Evolutionary conservation across 2,329 filamentous ascomycete species (phyloP).

Genomic region (Colletotrichum phormii): DNA sequence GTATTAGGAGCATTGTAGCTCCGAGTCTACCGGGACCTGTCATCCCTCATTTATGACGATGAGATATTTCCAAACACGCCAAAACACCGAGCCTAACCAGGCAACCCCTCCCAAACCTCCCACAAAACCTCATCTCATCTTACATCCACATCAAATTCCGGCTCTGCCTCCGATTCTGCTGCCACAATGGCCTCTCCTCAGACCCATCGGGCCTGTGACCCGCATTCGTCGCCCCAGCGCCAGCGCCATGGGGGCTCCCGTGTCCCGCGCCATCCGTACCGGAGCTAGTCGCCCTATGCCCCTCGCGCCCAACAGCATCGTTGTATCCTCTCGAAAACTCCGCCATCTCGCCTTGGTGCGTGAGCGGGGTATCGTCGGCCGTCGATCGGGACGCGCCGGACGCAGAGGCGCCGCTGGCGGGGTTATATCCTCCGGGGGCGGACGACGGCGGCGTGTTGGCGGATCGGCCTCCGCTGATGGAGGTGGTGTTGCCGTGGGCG

Average conservation of each 20-base stretch:
- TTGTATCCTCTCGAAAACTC: conserved; percentile 58
- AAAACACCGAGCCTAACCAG: conserved; percentile 3
- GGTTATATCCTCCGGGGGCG: conserved; percentile 17
- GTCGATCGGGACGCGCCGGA: conserved; percentile 43
- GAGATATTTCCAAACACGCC: conserved; percentile 9
- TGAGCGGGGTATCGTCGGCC: conserved; percentile 53
- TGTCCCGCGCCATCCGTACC: conserved; percentile 17
- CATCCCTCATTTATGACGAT: neutral
- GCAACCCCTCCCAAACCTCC: too few species aligned
- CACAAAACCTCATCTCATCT: conserved; percentile 20
- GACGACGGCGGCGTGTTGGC: neutral
- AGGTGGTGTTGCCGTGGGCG: conserved; percentile 34
- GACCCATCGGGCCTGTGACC: conserved; percentile 21
- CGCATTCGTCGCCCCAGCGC: conserved; percentile 10
- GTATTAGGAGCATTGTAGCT: neutral
- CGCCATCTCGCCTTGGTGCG: conserved; percentile 52
- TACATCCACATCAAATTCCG: conserved; percentile 62
- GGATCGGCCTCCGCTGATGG: conserved; percentile 30
- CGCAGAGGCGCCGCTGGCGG: conserved; percentile 41
- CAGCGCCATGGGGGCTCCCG: conserved; percentile 15
- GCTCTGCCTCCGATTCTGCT: conserved; percentile 62
- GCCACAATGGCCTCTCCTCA: conserved; percentile 61
- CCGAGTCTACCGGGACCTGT: neutral
- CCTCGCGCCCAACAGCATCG: conserved; percentile 51
- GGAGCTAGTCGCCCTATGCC: conserved; percentile 47